Evolutionary conservation across 371 early-diverging fungal species (phyloP), one percentile per base, ranked within the genome.

Genomic region (Coemansia sp.): DNA sequence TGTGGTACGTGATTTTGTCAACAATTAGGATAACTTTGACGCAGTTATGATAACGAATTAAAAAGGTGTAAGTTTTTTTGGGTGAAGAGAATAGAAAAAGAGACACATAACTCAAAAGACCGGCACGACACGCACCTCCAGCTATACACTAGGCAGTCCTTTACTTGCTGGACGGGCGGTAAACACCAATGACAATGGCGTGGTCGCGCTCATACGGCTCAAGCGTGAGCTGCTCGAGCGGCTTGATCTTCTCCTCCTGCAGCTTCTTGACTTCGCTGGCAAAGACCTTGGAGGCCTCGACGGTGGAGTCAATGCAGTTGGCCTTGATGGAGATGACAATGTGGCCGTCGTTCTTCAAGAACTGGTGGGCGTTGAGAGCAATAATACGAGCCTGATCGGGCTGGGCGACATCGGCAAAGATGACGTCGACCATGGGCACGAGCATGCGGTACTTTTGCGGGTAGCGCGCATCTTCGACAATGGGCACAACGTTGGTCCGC

Each of bases 201-300:
- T 99, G 99, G 84, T 99, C 99, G 86, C 99, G 93, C 85, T 99
- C 99, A 82, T 98, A 99, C 58, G 99, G 99, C 85, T 99, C 99
- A 55, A 99, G 87, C 12, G 99, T 99, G 59, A 99, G 85, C 86
- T 99, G 99, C 86, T 99, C 99, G 82, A 93, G 93, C 62, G 99
- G 99, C 89, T 98, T 99, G 80, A 99, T 94, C 80, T 92, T 90
- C 77, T 98, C 96, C 83, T 94, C 94, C 82, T 95, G 96, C 64
- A 99, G 87, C 86, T 98, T 98, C 86, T 98, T 94, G 65, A 99
- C 96, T 86, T 99, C 99, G 61, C 92, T 88, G n/a, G 99, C 99
- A 85, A 99, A 99, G 58, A 99, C 99, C 54, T 91, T 94, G 56
- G 95, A 91, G 32, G 99, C 98, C 78, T 94, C 96, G 11, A 96